Evolutionary conservation across 768 basidiomycete species (phyloP).

Genomic region (Lactarius tabidus): DNA sequence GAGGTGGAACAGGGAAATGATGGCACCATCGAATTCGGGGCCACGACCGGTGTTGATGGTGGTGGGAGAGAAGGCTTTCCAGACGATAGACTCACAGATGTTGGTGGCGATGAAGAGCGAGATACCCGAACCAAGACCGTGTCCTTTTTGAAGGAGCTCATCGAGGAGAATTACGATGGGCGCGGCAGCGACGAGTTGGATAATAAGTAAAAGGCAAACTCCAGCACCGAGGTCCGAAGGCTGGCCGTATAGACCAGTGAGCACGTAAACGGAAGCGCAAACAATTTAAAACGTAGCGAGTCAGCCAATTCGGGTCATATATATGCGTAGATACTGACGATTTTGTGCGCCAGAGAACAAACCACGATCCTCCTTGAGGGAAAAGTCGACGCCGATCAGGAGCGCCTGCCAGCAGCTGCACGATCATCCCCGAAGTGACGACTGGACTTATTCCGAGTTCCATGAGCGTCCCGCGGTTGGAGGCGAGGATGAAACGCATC

Average conservation of each 20-base stretch:
- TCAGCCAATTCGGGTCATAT: not conserved
- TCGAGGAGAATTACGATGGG: conserved; percentile 98
- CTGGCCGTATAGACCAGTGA: conserved; percentile 94
- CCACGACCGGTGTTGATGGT: conserved; percentile 98
- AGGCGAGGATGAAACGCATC: conserved; percentile 99
- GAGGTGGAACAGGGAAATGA: conserved; percentile 95
- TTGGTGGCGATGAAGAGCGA: conserved; percentile 99
- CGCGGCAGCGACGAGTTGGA: conserved; percentile 90
- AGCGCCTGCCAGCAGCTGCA: conserved; percentile 97
- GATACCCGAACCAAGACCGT: conserved; percentile 97
- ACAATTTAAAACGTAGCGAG: conserved; percentile 55
- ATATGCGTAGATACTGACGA: conserved; percentile 51
- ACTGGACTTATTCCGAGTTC: conserved; percentile 98
- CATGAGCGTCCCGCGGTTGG: conserved; percentile 98
- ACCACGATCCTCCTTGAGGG: conserved; percentile 93
- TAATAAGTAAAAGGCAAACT: conserved; percentile 93
- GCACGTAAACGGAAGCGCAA: conserved; percentile 92
- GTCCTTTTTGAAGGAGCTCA: conserved; percentile 97
- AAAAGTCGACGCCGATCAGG: conserved; percentile 96
- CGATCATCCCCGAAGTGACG: conserved; percentile 98
- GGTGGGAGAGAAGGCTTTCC: conserved; percentile 99
- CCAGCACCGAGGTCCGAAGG: conserved; percentile 92
- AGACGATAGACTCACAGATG: too few species aligned
- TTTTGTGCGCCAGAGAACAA: conserved; percentile 97
- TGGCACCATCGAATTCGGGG: conserved; percentile 95